phyloP scores from a whole-genome alignment of 331 rosid genomes.

The Stylosanthes scabra region DNA sequence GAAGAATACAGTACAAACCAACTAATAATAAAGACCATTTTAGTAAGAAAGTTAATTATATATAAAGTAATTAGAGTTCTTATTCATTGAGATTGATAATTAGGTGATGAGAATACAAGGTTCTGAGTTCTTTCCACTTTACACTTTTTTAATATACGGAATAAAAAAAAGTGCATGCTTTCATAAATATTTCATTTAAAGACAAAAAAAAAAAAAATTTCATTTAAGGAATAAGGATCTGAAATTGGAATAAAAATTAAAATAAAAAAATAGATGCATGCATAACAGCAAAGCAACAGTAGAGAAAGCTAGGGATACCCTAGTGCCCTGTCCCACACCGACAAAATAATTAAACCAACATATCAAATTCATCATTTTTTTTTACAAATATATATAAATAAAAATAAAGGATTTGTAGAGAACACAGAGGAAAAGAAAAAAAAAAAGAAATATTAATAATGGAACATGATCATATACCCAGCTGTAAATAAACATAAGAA shows the following conservation, averaged over 20 bases:
- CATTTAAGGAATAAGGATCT: conserved; percentile 29
- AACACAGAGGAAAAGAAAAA: not conserved
- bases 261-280: conserved; percentile 20
- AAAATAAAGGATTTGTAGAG: conserved; percentile 1
- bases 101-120: not conserved
- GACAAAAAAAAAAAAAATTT: no score
- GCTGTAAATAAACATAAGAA: conserved; percentile 44
- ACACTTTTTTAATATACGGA: not conserved
- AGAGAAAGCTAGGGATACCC: conserved; percentile 17
- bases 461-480: conserved; percentile 47
- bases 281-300: conserved; percentile 33
- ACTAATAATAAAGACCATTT: no score
- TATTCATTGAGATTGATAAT: not conserved
- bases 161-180: not conserved
- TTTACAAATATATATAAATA: conserved; percentile 23
- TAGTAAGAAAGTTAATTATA: not conserved
- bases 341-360: conserved; percentile 40
- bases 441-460: conserved; percentile 19
- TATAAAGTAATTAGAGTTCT: not conserved
- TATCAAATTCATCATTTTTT: conserved; percentile 44
- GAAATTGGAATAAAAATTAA: not conserved
- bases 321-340: conserved; percentile 44
- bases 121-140: not conserved
- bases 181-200: not conserved
- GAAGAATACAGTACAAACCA: no score